phyloP scores from a whole-genome alignment of 768 basidiomycete species.

The Auricularia cornea region DNA sequence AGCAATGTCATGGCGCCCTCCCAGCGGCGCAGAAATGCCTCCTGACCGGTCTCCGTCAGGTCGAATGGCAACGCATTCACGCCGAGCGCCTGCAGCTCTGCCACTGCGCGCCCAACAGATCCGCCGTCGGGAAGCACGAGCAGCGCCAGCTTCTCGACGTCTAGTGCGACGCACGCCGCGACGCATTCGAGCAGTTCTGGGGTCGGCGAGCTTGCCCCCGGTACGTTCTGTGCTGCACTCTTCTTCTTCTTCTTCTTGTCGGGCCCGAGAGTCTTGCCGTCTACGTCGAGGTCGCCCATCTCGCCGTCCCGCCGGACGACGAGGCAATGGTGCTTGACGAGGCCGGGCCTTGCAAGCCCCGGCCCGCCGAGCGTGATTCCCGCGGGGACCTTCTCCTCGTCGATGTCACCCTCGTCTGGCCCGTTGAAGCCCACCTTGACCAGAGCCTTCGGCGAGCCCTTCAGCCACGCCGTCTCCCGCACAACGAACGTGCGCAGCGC shows the following conservation, averaged over 20 bases:
- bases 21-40: conserved; percentile 30
- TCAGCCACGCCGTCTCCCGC: conserved; percentile 11
- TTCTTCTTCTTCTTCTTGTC: not conserved
- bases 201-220: not conserved
- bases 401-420: conserved; percentile 7
- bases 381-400: conserved; percentile 1
- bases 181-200: conserved; percentile 52
- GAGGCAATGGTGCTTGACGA: conserved; percentile 46
- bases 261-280: conserved; percentile 19
- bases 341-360: not conserved
- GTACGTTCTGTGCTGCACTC: not conserved
- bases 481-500: not conserved
- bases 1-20: conserved; percentile 34
- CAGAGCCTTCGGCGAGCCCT: conserved; percentile 10
- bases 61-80: conserved; percentile 59
- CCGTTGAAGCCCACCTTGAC: conserved; percentile 6
- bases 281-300: conserved; percentile 48
- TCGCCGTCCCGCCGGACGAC: conserved; percentile 47
- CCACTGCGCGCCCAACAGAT: conserved; percentile 52
- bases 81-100: conserved; percentile 56
- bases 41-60: conserved; percentile 34
- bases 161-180: conserved; percentile 60
- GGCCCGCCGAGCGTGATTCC: not conserved
- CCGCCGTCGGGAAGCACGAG: conserved; percentile 59
- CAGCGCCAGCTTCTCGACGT: conserved; percentile 58